Percentiles rank a stretch among this genome's conserved stretches.
phyloP scores from a whole-genome alignment of 2,329 filamentous ascomycete genomes.

The Dothidotthia symphoricarpi region DNA sequence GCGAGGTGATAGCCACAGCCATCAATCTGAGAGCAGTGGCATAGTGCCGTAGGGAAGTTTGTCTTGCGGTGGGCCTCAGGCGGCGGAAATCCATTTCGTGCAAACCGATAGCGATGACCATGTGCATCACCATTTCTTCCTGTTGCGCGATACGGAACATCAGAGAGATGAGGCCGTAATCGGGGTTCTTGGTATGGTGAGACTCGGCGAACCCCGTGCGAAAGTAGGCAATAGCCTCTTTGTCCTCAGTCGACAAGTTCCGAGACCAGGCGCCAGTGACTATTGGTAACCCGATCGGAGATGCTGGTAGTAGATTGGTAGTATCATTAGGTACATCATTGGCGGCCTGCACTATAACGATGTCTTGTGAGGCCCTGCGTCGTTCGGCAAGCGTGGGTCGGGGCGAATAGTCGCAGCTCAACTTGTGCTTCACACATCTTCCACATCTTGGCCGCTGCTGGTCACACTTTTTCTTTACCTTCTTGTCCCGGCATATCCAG shows the following conservation, averaged over 20 bases:
- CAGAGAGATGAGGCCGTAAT: conserved; percentile 39
- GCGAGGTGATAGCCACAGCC: conserved; percentile 27
- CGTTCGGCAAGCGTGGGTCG: conserved; percentile 15
- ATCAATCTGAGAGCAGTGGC: conserved; percentile 34
- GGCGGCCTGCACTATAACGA: too few species aligned
- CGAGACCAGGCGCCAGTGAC: conserved; percentile 16
- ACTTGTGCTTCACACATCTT: conserved; percentile 7
- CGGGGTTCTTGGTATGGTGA: conserved; percentile 41
- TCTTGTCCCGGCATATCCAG: conserved; percentile 14
- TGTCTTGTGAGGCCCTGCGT: conserved; percentile 5
- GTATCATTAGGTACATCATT: background rate
- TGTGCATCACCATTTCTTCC: conserved; percentile 41
- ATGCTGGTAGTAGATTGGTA: background rate
- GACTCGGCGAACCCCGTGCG: conserved; percentile 38
- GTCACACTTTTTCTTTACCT: conserved; percentile 18
- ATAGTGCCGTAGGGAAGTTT: conserved; percentile 26
- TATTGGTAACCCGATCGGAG: background rate
- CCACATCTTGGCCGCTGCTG: conserved; percentile 12
- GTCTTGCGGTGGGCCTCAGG: background rate
- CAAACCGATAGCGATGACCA: conserved; percentile 36
- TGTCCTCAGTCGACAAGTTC: conserved; percentile 30
- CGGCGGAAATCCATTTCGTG: conserved; percentile 33
- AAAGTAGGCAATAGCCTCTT: conserved; percentile 41
- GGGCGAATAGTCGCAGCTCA: conserved; percentile 12
- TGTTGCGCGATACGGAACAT: conserved; percentile 37